A percentile compares a stretch with the other conserved stretches of the same genome.
These are phyloP conservation scores for Ophiostoma perfectum DNA, from an alignment of 2,329 filamentous ascomycete genomes.

Conservation along the genomic window DNA sequence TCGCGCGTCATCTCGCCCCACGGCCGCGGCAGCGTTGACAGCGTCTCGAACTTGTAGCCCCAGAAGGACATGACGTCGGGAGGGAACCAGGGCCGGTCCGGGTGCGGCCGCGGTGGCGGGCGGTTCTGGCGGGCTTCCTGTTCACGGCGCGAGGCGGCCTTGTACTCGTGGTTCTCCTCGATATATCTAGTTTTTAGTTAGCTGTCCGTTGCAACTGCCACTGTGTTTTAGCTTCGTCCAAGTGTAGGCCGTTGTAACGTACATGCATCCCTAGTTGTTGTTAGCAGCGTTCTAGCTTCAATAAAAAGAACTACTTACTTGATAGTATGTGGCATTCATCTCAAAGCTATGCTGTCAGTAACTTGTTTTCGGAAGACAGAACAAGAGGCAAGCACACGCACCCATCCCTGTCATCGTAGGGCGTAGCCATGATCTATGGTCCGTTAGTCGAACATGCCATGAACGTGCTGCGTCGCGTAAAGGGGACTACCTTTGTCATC, in stretches of 20 bases:
- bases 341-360: slow-evolving; percentile 59
- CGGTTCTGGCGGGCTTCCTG: slow-evolving; percentile 49
- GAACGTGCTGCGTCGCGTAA: too few relatives aligned
- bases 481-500: slow-evolving; percentile 68
- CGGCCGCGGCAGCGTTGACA: slow-evolving; percentile 67
- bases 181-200: slow-evolving; percentile 61
- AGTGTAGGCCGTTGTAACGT: background rate
- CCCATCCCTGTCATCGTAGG: slow-evolving; percentile 78
- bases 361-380: background rate
- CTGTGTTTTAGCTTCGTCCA: too few relatives aligned
- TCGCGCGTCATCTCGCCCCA: slow-evolving; percentile 70
- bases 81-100: slow-evolving; percentile 36
- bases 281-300: background rate
- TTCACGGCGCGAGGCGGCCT: slow-evolving; percentile 54
- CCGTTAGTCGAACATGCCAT: too few relatives aligned
- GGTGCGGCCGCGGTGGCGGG: slow-evolving; percentile 32
- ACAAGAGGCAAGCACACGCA: slow-evolving; percentile 37
- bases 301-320: slow-evolving; percentile 49
- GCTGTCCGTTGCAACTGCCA: too few relatives aligned
- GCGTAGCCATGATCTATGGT: slow-evolving; percentile 66
- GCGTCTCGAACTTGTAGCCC: slow-evolving; percentile 96
- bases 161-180: slow-evolving; percentile 79
- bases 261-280: slow-evolving; percentile 26
- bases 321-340: slow-evolving; percentile 90
- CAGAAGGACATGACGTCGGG: slow-evolving; percentile 87